A percentile compares a stretch with the other conserved stretches of the same genome.
Conservation (phyloP, 352 stramenopile genomes). For the Globisporangium apiculatum region DNA sequence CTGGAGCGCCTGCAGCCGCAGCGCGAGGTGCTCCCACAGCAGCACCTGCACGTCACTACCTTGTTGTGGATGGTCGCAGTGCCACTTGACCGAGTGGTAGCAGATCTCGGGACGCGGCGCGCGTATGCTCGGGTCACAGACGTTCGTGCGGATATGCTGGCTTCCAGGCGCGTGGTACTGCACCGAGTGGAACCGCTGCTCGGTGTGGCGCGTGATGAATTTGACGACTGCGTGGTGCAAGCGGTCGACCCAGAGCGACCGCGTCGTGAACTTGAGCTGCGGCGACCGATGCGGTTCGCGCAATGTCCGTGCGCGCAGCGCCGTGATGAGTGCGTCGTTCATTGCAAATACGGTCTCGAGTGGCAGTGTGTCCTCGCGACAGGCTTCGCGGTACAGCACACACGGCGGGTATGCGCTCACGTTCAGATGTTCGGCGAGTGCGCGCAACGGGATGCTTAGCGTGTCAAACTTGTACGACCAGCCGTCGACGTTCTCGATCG, state of each 20-base stretch:
- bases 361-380: slow-evolving; percentile 6
- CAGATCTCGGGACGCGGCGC: not conserved
- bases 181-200: no score
- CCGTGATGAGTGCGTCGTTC: slow-evolving; percentile 24
- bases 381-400: slow-evolving; percentile 3
- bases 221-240: slow-evolving; percentile 17
- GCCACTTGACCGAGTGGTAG: not conserved
- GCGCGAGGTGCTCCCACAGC: slow-evolving; percentile 14
- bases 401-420: slow-evolving; percentile 6
- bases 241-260: slow-evolving; percentile 22
- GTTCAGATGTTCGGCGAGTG: slow-evolving; percentile 2
- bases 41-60: no score
- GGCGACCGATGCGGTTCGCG: slow-evolving; percentile 10
- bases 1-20: slow-evolving; percentile 17
- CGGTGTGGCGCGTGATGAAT: slow-evolving; percentile 8
- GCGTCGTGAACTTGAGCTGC: slow-evolving; percentile 9
- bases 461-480: slow-evolving; percentile 40
- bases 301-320: slow-evolving; percentile 28
- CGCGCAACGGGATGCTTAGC: slow-evolving; percentile 15
- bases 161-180: no score
- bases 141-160: no score
- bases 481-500: not conserved
- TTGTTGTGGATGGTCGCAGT: not conserved
- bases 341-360: slow-evolving; percentile 22
- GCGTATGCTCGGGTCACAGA: no score